Evolutionary conservation across 1,284 basidiomycete genomes (phyloP), one percentile per base, ranked within the genome.

Genomic region (Trametes versicolor): DNA sequence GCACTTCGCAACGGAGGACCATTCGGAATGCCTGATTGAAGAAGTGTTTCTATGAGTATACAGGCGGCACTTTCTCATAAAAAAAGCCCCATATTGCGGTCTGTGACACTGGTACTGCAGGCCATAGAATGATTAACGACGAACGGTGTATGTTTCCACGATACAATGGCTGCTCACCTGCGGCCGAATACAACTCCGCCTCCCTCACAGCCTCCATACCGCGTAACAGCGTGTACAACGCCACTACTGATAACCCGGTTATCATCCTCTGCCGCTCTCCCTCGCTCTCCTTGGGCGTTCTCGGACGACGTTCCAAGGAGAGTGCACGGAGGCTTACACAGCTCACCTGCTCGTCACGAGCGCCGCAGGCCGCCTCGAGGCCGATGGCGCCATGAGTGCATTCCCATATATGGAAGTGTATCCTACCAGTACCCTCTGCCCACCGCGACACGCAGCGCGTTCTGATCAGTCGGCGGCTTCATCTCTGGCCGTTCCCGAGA

Each of bases 371-470:
- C 62, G 64, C 68, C 70, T 72, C 71, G 62, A 72, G 71, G 71
- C 71, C 29, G 65, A 69, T 71, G 58, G 66, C 62, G 62, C 71
- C 67, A 69, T 67, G 58, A 56, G 60, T 43, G 21, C 58, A 55
- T 51, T 69, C 10, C 67, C 69, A 23, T 17, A 51, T 57, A 41
- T 21, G 63, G 71, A 25, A 69, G 57, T 25, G 27, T 47, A 54
- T 41, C 29, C 53, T 62, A 62, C 69, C 70, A 59, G 59, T 62
- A 43, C 71, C 71, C 71, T 72, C 50, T 72, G 71, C 71, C 71
- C 71, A 71, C 67, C 60, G 62, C 64, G 48, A 55, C 59, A 65
- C 57, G 69, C 66, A 63, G 64, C 64, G 49, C 34, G 29, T 68
- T 65, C 63, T 65, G 63, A 68, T 68, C 32, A 34, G 21, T 56